Percentiles rank a stretch among this genome's conserved stretches.
Evolutionary conservation across 768 basidiomycete species (phyloP).

Genomic region (Lactarius quietus): DNA sequence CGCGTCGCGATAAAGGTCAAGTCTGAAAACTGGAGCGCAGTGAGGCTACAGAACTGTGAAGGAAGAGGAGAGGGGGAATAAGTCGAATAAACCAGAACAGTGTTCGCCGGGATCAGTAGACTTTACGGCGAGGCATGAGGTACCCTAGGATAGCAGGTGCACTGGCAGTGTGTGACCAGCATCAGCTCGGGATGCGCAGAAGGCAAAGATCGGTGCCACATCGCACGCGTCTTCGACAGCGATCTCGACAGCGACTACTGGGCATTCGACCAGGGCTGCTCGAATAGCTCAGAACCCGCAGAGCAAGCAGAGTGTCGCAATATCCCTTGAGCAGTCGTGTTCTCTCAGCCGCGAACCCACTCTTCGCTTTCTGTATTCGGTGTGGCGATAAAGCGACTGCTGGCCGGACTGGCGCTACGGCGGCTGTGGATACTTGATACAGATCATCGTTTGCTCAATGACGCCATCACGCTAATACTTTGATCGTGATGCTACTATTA

Average conservation of each 20-base stretch:
- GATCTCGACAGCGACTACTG: slow-evolving; percentile 61
- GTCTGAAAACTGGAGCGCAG: slow-evolving; percentile 60
- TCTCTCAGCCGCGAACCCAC: slow-evolving; percentile 59
- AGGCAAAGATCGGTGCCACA: slow-evolving; percentile 37
- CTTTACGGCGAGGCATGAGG: slow-evolving; percentile 63
- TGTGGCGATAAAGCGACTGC: slow-evolving; percentile 28
- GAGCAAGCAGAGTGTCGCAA: neutral
- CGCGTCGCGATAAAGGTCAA: slow-evolving; percentile 76
- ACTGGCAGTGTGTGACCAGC: slow-evolving; percentile 40
- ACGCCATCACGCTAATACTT: slow-evolving; percentile 25
- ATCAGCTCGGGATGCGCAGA: slow-evolving; percentile 11
- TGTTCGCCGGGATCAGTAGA: slow-evolving; percentile 28
- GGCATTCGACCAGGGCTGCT: slow-evolving; percentile 66
- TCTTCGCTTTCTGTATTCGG: slow-evolving; percentile 41
- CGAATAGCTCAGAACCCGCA: neutral
- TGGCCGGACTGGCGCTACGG: slow-evolving; percentile 24
- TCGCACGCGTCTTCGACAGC: slow-evolving; percentile 84
- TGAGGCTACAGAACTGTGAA: neutral
- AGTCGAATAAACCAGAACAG: slow-evolving; percentile 70
- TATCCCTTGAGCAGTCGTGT: slow-evolving; percentile 55
- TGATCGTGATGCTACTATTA: neutral
- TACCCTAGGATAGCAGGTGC: slow-evolving; percentile 60
- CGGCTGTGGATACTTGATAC: slow-evolving; percentile 30
- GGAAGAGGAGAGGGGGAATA: slow-evolving; percentile 35
- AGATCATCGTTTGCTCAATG: slow-evolving; percentile 34